A percentile compares a stretch with the other conserved stretches of the same genome.
These are phyloP conservation scores for Cordyceps farinosa DNA, from an alignment of 2,329 filamentous ascomycete species.

Conservation along the genomic window DNA sequence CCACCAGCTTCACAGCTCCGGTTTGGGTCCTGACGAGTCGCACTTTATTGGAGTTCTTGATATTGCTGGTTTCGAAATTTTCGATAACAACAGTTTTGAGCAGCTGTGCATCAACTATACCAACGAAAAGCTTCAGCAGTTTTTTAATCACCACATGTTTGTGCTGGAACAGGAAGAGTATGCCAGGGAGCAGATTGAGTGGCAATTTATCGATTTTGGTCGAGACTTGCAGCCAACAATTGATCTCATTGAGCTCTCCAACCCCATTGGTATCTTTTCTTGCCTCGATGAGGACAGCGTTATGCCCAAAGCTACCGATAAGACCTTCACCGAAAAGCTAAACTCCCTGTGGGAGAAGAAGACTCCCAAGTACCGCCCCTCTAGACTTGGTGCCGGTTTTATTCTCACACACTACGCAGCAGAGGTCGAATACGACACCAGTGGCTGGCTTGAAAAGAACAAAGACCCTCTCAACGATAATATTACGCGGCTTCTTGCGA, in stretches of 20 bases:
- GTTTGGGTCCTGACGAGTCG: conserved; percentile 79
- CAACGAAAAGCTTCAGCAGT: conserved; percentile 98
- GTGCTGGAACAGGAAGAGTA: conserved; percentile 98
- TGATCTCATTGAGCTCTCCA: conserved; percentile 91
- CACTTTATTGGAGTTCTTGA: conserved; percentile 97
- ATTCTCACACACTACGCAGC: conserved; percentile 96
- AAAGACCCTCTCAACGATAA: conserved; percentile 98
- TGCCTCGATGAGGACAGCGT: conserved; percentile 97
- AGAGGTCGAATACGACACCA: conserved; percentile 94
- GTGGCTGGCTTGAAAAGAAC: conserved; percentile 97
- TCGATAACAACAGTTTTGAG: conserved; percentile 97
- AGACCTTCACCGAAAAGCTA: conserved; percentile 96
- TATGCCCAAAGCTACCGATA: conserved; percentile 98
- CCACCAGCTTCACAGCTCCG: conserved; percentile 80
- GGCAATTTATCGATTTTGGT: conserved; percentile 99
- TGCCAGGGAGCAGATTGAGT: conserved; percentile 94
- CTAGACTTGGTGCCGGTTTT: conserved; percentile 85
- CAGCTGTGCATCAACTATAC: conserved; percentile 99
- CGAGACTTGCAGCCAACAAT: conserved; percentile 96
- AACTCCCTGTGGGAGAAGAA: conserved; percentile 96
- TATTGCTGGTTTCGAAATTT: conserved; percentile 99
- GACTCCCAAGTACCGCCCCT: conserved; percentile 86
- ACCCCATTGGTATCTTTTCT: conserved; percentile 97
- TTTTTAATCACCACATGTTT: conserved; percentile 99
- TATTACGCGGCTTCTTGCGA: conserved; percentile 79